Conservation (phyloP, 2,329 filamentous ascomycete species). For the Fusarium drepaniforme region DNA sequence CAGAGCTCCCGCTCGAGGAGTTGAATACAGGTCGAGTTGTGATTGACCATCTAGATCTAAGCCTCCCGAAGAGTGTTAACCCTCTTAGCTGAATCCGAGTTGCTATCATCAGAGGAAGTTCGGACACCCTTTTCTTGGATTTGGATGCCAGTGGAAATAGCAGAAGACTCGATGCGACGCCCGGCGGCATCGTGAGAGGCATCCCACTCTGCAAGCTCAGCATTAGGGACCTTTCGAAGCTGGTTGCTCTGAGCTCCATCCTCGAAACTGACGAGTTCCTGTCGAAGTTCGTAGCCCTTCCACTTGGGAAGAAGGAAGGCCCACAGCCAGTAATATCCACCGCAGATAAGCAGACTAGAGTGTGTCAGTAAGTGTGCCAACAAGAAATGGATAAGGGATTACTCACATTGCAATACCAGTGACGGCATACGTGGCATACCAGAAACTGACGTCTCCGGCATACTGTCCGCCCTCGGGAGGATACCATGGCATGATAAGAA, state of each 20-base stretch:
- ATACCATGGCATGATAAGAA: conserved; percentile 79
- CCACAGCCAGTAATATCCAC: conserved; percentile 70
- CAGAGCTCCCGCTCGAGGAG: background rate
- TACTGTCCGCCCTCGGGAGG: conserved; percentile 70
- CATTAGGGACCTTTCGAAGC: conserved; percentile 66
- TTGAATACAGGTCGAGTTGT: background rate
- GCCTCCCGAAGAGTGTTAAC: background rate
- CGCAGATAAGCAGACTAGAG: conserved; percentile 63
- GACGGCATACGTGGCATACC: conserved; percentile 78
- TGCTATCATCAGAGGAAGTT: background rate
- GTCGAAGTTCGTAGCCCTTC: conserved; percentile 65
- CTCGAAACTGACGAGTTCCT: conserved; percentile 62
- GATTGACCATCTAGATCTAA: background rate
- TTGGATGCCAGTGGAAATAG: background rate
- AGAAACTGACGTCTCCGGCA: conserved; percentile 77
- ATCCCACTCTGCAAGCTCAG: conserved; percentile 67
- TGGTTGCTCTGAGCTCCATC: conserved; percentile 56
- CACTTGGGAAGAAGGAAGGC: conserved; percentile 66
- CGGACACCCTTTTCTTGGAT: background rate
- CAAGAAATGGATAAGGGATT: conserved; percentile 26
- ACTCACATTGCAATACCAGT: conserved; percentile 73
- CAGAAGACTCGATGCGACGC: background rate
- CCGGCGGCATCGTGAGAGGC: conserved; percentile 65
- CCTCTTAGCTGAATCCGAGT: background rate
- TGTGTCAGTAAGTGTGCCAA: background rate